Base-by-base conservation (phyloP, 305 asterid genomes). In the Fraxinus platypoda region DNA sequence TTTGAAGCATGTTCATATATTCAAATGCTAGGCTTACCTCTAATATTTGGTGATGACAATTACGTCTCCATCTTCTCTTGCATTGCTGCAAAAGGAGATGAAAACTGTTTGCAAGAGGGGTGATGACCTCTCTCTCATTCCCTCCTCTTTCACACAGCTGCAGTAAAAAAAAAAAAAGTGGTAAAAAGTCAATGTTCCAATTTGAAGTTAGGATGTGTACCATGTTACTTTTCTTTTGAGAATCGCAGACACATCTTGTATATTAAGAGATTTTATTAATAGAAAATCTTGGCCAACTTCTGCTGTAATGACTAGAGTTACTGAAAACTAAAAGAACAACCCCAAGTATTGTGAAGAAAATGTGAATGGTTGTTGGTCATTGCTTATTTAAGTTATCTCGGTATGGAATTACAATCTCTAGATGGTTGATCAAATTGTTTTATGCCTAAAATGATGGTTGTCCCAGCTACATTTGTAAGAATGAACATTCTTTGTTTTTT, bases 181-280 rank as follows among this genome's bases (percentile, higher is more conserved):
- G 57, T 46, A 3, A 64, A 12, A 64, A 23, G 17, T 21, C 33
- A 3, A 8, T 66, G 34, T 64, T 0, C 2, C n/a, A 28, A 12
- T 68, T 15, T 70, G 17, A 23, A 23, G 30, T 11, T 71, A 31
- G 75, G 41, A 31, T 30, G 41, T 1, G 59, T 34, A 35, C 31
- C 52, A 41, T 74, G 13, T 13, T 43, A 28, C 26, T 13, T 21
- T 78, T 81, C 35, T 64, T 23, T 33, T 64, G 78, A 81, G 68
- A 81, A 49, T 76, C 35, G 62, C 76, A 78, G 75, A 30, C 57
- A 7, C 72, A 46, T 76, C 33, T 81, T 66, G 38, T 28, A 59
- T 77, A 25, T 37, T 57, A 54, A 68, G 38, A 25, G 17, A 54
- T 77, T 77, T 77, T 82, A 72, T 28, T 34, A 19, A 81, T 31